These are phyloP conservation scores for Paecilomyces variotii DNA, from an alignment of 2,329 filamentous ascomycete genomes.

Conservation along the genomic window DNA sequence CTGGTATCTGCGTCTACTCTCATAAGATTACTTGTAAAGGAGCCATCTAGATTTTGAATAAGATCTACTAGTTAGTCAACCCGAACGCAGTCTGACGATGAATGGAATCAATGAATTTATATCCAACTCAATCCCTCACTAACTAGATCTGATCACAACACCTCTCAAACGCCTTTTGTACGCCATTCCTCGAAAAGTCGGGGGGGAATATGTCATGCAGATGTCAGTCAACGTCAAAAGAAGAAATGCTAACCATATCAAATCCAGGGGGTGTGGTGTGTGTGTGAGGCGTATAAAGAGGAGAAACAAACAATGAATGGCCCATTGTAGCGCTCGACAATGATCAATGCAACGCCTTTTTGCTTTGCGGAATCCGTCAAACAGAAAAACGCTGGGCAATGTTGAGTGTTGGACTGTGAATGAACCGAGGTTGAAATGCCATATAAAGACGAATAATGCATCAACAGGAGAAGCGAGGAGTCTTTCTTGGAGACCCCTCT, in stretches of 20 bases:
- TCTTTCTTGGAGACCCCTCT: background rate
- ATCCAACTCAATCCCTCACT: background rate
- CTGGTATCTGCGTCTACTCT: background rate
- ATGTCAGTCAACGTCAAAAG: background rate
- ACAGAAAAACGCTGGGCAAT: background rate
- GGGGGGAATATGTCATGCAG: background rate
- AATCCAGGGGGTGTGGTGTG: background rate
- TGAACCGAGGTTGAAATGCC: background rate
- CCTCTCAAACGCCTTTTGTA: background rate
- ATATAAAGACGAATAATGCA: background rate
- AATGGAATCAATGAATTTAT: background rate
- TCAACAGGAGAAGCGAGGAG: background rate
- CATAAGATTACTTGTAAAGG: background rate
- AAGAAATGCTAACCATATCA: background rate
- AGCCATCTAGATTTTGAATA: background rate
- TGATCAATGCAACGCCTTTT: background rate
- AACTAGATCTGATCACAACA: background rate
- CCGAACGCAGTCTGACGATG: background rate
- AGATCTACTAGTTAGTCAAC: background rate
- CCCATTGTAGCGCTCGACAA: background rate
- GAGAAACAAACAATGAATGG: background rate
- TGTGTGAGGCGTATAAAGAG: background rate
- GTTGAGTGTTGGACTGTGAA: background rate
- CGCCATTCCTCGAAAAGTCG: background rate
- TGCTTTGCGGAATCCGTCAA: background rate